phyloP scores from a whole-genome alignment of 495 filamentous ascomycete genomes.

The Aspergillus sclerotiicarbonarius region DNA sequence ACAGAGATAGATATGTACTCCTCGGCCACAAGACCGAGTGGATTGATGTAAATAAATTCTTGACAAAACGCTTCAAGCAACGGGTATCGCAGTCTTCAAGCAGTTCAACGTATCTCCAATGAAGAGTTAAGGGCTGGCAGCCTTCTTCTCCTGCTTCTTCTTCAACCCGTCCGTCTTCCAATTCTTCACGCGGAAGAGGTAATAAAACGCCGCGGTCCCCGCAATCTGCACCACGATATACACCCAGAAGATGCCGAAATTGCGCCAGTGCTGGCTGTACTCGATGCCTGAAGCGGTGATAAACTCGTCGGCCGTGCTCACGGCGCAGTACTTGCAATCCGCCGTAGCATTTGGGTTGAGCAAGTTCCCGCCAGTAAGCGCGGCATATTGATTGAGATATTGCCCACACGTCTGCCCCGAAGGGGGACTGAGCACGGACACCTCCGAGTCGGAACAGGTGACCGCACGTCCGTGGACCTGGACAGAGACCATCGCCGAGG shows the following conservation, averaged over 20 bases:
- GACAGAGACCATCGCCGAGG: conserved; percentile 25
- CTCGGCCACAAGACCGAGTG: too few species aligned
- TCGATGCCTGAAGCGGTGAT: conserved; percentile 32
- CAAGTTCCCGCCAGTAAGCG: conserved; percentile 30
- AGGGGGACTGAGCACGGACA: conserved; percentile 50
- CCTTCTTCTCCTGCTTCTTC: conserved; percentile 19
- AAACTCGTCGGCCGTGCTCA: conserved; percentile 41
- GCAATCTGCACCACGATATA: conserved; percentile 50
- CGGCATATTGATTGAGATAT: conserved; percentile 36
- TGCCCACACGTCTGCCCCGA: conserved; percentile 45
- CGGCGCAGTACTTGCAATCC: conserved; percentile 40
- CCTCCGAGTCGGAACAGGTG: conserved; percentile 55
- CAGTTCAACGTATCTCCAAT: too few species aligned
- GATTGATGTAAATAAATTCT: too few species aligned
- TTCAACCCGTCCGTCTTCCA: conserved; percentile 28
- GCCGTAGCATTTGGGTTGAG: conserved; percentile 37
- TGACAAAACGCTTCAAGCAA: too few species aligned
- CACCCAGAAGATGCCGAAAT: conserved; percentile 47
- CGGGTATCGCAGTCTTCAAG: too few species aligned
- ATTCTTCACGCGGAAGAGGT: conserved; percentile 43
- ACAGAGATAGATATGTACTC: too few species aligned
- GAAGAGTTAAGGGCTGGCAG: neutral
- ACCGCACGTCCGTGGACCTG: conserved; percentile 55
- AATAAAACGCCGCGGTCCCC: conserved; percentile 48
- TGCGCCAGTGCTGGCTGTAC: conserved; percentile 33